These are phyloP conservation scores for Phytopythium ostracodes DNA, from an alignment of 352 stramenopile genomes.

Conservation along the genomic window DNA sequence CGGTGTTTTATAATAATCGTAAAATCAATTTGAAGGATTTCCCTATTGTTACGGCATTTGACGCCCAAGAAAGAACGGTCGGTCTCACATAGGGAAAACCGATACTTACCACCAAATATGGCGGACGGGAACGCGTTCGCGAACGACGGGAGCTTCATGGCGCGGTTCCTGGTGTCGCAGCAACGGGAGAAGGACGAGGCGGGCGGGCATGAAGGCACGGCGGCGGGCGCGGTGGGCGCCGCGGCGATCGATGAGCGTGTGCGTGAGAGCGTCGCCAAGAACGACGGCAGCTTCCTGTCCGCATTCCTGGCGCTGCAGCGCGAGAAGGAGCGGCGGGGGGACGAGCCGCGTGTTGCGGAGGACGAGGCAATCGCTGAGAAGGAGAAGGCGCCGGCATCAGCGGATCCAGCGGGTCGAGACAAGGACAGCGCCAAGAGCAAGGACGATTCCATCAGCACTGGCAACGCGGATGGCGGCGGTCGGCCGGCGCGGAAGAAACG, in stretches of 20 bases:
- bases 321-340: neutral
- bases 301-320: neutral
- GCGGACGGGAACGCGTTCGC: conserved; percentile 12
- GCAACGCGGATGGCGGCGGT: neutral
- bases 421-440: too few relatives aligned
- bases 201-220: too few relatives aligned
- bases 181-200: neutral
- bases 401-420: too few relatives aligned
- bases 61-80: neutral
- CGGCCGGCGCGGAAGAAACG: neutral
- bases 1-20: too few relatives aligned
- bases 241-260: neutral
- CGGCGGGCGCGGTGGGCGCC: neutral
- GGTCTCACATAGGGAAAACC: too few relatives aligned
- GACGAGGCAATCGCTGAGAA: too few relatives aligned
- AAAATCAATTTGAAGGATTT: neutral
- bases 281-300: neutral
- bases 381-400: too few relatives aligned
- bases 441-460: neutral
- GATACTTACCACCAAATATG: too few relatives aligned
- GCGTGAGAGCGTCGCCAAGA: neutral
- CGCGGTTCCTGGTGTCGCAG: conserved; percentile 14
- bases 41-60: neutral
- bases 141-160: conserved; percentile 25
- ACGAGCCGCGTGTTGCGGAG: too few relatives aligned